phyloP scores from a whole-genome alignment of 1,284 basidiomycete genomes.

The Flammula alnicola region DNA sequence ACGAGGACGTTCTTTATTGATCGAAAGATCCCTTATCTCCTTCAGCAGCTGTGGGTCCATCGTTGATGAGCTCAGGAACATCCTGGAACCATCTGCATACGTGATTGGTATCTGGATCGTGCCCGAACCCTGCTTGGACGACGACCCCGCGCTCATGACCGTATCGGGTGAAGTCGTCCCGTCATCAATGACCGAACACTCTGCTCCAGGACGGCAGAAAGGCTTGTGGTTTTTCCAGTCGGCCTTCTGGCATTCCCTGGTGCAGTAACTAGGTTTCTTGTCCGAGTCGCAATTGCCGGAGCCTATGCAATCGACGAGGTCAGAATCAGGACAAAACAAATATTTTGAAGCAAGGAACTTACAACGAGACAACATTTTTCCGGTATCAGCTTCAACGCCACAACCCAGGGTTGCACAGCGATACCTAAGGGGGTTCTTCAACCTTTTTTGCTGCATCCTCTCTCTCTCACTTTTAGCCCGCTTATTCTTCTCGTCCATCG shows the following conservation, averaged over 20 bases:
- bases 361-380: constrained; percentile 6
- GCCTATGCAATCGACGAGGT: not conserved
- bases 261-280: constrained; percentile 16
- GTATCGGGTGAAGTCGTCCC: not conserved
- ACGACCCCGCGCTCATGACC: not conserved
- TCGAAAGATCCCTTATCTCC: constrained; percentile 8
- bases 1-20: too few relatives aligned
- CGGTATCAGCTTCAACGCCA: constrained; percentile 9
- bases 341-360: not conserved
- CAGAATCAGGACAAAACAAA: not conserved
- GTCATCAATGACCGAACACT: constrained; percentile 9
- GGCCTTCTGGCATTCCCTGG: constrained; percentile 14
- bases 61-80: constrained; percentile 10
- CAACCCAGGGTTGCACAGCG: constrained; percentile 13
- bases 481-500: not conserved
- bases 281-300: constrained; percentile 9
- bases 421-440: constrained; percentile 8
- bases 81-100: constrained; percentile 4
- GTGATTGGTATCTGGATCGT: constrained; percentile 11
- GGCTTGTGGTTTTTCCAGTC: constrained; percentile 19
- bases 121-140: not conserved
- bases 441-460: constrained; percentile 2
- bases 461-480: constrained; percentile 1
- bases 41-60: constrained; percentile 11
- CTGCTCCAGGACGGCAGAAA: constrained; percentile 9